Evolutionary conservation across 2,329 filamentous ascomycete species (phyloP).

Genomic region (Neurospora crassa): DNA sequence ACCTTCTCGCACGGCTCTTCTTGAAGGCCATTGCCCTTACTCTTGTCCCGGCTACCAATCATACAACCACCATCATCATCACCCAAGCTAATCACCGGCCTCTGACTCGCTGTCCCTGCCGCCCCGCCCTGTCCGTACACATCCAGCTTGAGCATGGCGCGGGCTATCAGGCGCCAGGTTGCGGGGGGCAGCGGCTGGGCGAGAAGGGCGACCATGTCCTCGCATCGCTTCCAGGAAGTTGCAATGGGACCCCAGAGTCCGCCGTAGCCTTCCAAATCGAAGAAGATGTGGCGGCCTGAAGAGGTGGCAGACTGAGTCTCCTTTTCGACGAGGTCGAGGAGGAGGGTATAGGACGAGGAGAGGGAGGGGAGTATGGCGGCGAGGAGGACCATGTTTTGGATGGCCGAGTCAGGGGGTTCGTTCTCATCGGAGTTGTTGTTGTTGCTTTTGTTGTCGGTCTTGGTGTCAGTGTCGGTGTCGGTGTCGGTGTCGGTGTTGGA

Average conservation of each 20-base stretch:
- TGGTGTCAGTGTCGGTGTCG: background rate
- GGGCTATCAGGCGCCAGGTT: conserved; percentile 44
- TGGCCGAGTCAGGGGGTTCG: conserved; percentile 35
- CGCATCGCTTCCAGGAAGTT: background rate
- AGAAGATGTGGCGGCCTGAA: conserved; percentile 32
- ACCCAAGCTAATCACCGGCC: background rate
- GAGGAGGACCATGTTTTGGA: conserved; percentile 51
- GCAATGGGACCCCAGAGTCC: conserved; percentile 35
- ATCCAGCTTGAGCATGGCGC: conserved; percentile 45
- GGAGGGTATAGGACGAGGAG: conserved; percentile 45
- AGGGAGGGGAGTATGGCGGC: conserved; percentile 47
- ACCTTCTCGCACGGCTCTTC: background rate
- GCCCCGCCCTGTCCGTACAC: conserved; percentile 41
- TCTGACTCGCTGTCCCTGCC: conserved; percentile 9
- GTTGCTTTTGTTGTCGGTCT: conserved; percentile 4
- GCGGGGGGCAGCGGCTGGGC: conserved; percentile 38
- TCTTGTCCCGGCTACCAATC: background rate
- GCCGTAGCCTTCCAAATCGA: conserved; percentile 37
- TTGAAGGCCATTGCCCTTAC: background rate
- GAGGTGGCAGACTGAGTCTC: conserved; percentile 37
- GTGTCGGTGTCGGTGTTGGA: background rate
- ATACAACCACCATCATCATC: background rate
- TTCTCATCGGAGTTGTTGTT: conserved; percentile 11
- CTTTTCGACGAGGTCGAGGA: conserved; percentile 45
- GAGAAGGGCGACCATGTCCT: conserved; percentile 24